These are phyloP conservation scores for Neospermospora avenae DNA, from an alignment of 2,329 filamentous ascomycete genomes.

Conservation along the genomic window DNA sequence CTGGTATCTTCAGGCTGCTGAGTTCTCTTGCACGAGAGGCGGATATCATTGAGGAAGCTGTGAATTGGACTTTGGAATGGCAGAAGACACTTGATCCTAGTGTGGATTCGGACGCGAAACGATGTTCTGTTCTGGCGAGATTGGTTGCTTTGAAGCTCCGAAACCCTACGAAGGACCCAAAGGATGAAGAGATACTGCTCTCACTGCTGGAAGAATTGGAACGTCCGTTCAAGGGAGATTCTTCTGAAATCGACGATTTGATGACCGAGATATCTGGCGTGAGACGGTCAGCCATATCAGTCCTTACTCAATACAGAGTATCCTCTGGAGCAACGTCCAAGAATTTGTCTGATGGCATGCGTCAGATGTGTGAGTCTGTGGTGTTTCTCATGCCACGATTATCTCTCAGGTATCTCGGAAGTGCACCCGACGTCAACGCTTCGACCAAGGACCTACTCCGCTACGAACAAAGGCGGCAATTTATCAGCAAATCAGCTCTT, in stretches of 20 bases:
- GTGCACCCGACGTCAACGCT: constrained; percentile 48
- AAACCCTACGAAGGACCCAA: constrained; percentile 37
- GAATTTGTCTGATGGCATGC: constrained; percentile 25
- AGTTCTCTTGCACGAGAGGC: constrained; percentile 47
- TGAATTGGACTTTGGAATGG: constrained; percentile 51
- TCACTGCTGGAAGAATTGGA: constrained; percentile 54
- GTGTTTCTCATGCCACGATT: constrained; percentile 59
- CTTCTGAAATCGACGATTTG: constrained; percentile 58
- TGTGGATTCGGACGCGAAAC: constrained; percentile 30
- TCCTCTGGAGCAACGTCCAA: constrained; percentile 6
- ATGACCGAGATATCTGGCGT: constrained; percentile 53
- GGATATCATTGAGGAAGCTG: constrained; percentile 47
- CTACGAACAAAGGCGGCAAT: constrained; percentile 56
- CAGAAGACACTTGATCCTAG: constrained; percentile 22
- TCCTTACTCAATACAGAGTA: constrained; percentile 38
- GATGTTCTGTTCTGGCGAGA: constrained; percentile 52
- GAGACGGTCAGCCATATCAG: constrained; percentile 51
- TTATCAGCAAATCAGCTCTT: constrained; percentile 46
- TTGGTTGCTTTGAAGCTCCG: constrained; percentile 54
- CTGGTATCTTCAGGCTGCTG: constrained; percentile 46
- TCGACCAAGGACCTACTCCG: constrained; percentile 56
- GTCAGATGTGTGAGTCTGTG: constrained; percentile 50
- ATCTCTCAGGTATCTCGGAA: constrained; percentile 59
- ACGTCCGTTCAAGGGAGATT: constrained; percentile 56
- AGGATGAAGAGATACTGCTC: constrained; percentile 43